Percentiles rank a stretch among this genome's conserved stretches.
Conservation (phyloP, 2,329 filamentous ascomycete species). For the Pyrenophora teres region DNA sequence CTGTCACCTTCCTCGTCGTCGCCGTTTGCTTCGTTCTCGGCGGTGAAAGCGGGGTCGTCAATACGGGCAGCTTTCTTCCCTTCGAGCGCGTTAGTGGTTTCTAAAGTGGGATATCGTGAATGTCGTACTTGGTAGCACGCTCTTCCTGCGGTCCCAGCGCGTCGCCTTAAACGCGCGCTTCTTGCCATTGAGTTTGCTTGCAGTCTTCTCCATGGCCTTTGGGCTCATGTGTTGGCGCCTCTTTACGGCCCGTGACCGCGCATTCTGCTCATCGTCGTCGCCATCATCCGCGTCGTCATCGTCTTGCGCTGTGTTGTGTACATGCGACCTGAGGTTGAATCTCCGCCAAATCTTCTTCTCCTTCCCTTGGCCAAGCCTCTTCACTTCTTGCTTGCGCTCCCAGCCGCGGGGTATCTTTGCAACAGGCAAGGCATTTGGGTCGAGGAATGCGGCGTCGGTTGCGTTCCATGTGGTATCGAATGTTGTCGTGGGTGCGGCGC, state of each 20-base stretch:
- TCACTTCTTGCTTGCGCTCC: conserved; percentile 54
- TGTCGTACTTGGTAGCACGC: conserved; percentile 40
- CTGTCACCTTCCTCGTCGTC: conserved; percentile 18
- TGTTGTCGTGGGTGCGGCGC: conserved; percentile 21
- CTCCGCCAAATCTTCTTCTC: conserved; percentile 57
- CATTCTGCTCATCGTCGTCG: conserved; percentile 32
- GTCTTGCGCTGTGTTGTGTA: conserved; percentile 18
- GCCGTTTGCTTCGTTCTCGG: background rate
- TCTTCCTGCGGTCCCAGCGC: conserved; percentile 45
- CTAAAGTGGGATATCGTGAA: background rate
- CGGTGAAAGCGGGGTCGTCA: background rate
- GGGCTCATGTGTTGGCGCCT: conserved; percentile 48
- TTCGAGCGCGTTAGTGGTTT: conserved; percentile 21
- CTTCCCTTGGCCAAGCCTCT: conserved; percentile 42
- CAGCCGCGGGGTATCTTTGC: conserved; percentile 53
- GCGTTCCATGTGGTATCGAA: conserved; percentile 50
- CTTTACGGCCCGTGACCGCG: conserved; percentile 52
- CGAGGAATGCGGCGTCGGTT: conserved; percentile 49
- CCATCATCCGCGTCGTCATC: conserved; percentile 21
- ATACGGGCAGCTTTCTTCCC: conserved; percentile 30
- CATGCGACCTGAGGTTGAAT: conserved; percentile 40
- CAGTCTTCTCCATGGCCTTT: conserved; percentile 36
- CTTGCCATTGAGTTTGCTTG: conserved; percentile 25
- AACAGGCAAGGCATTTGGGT: conserved; percentile 49
- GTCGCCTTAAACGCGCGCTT: conserved; percentile 43